Conservation (phyloP, 768 basidiomycete species). For the Pleurotus salmoneostramineus region DNA sequence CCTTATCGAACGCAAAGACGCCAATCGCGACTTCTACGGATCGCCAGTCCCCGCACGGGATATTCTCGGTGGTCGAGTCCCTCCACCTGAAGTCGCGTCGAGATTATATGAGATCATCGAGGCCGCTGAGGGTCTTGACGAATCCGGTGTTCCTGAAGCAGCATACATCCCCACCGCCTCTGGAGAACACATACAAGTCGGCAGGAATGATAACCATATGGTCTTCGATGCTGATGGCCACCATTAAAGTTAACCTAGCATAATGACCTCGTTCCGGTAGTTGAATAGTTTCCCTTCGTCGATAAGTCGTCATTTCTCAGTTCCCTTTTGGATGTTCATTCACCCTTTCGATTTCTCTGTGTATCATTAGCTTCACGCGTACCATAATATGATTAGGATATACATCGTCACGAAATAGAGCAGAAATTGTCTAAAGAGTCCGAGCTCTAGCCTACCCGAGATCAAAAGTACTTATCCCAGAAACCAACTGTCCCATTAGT, state of each 20-base stretch:
- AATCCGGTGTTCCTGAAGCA: conserved; percentile 70
- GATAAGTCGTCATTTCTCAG: too few relatives aligned
- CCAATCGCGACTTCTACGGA: conserved; percentile 95
- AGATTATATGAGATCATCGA: conserved; percentile 95
- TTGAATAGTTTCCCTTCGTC: background rate
- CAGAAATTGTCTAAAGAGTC: background rate
- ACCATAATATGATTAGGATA: background rate
- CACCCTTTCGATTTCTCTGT: background rate
- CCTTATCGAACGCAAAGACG: conserved; percentile 92
- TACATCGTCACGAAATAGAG: background rate
- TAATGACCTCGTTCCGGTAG: conserved; percentile 26
- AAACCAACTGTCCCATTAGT: conserved; percentile 81
- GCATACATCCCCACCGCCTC: conserved; percentile 73
- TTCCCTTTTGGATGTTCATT: too few relatives aligned
- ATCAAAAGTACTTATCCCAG: conserved; percentile 75
- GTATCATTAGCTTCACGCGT: background rate
- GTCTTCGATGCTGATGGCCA: conserved; percentile 71
- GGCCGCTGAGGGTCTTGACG: conserved; percentile 91
- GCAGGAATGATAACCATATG: conserved; percentile 43
- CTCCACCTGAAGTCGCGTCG: conserved; percentile 95
- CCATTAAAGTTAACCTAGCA: background rate
- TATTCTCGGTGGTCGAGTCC: conserved; percentile 90
- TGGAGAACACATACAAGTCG: conserved; percentile 53
- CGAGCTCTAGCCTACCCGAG: background rate
- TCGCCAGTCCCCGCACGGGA: conserved; percentile 84